Evolutionary conservation across 1,139 yeast genomes (phyloP), one percentile per base, ranked within the genome.

Genomic region (Geotrichum siamense): DNA sequence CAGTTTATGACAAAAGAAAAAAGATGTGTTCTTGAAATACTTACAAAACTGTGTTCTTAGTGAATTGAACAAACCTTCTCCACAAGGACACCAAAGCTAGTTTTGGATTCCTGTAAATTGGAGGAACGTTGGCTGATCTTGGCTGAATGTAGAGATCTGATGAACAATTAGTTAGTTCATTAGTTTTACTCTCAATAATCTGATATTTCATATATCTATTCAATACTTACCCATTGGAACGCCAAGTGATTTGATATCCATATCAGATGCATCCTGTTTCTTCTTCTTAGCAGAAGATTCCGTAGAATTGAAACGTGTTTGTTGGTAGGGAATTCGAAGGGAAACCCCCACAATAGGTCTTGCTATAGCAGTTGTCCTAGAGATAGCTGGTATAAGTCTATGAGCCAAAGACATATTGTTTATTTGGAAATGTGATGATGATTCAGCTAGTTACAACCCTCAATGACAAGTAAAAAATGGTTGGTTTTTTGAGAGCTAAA

Each of bases 1-100:
- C 58, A 55, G n/a, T 55, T 53, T 39, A 50, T 54, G 38, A 53
- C 56, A 48, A 52, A 40, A 8, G 53, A 42, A 34, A 50, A 49
- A n/a, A n/a, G n/a, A n/a, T n/a, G n/a, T n/a, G n/a, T n/a, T n/a
- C n/a, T n/a, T n/a, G n/a, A n/a, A n/a, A n/a, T n/a, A 47, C 51
- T 31, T 34, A 48, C 62, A 58, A 57, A 41, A 75, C 71, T 31
- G 84, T 79, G 59, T 79, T 79, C 55, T 78, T 69, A 23, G 80
- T 80, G 44, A 76, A 67, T 3, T 72, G 65, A 43, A 76, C 76
- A 27, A 75, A 56, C 49, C 80, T 67, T 59, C 78, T 71, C 49
- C 71, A 59, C 9, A 74, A 50, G 19, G 68, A 44, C 39, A 65
- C 65, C 50, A 69, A 53, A 29, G 67, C 67, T 19, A 60, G 54